Conservation (phyloP, 352 stramenopile genomes). For the Pythium dissimile region DNA sequence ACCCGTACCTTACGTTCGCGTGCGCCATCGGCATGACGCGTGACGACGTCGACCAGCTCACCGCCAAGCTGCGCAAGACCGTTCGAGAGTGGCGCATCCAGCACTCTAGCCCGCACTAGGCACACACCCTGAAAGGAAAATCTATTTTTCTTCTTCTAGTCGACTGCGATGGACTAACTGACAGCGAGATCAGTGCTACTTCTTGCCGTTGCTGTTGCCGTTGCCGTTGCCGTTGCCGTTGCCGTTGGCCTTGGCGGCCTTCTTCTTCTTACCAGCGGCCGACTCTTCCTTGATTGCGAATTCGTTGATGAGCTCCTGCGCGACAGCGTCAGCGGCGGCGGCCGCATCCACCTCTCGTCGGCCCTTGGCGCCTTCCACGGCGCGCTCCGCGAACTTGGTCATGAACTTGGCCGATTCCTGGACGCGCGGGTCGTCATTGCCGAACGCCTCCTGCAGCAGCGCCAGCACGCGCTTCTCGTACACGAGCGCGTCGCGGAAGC, state of each 20-base stretch:
- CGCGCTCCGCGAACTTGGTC: slow-evolving; percentile 82
- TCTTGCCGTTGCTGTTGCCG: too few relatives aligned
- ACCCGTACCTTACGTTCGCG: slow-evolving; percentile 96
- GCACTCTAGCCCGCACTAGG: slow-evolving; percentile 11
- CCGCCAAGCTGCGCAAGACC: slow-evolving; percentile 51
- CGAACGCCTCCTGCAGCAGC: slow-evolving; percentile 79
- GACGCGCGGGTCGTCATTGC: slow-evolving; percentile 76
- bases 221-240: too few relatives aligned
- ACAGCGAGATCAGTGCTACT: slow-evolving; percentile 61
- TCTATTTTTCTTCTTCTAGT: too few relatives aligned
- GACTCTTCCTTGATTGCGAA: slow-evolving; percentile 65
- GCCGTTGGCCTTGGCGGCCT: slow-evolving; percentile 43
- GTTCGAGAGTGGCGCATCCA: slow-evolving; percentile 28
- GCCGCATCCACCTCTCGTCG: slow-evolving; percentile 74
- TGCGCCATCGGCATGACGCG: slow-evolving; percentile 93
- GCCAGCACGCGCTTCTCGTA: slow-evolving; percentile 90
- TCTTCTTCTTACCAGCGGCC: slow-evolving; percentile 49
- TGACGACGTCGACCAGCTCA: slow-evolving; percentile 92
- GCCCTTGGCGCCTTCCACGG: slow-evolving; percentile 83
- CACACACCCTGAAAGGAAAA: background rate
- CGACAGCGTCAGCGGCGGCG: slow-evolving; percentile 69
- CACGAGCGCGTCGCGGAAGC: slow-evolving; percentile 81
- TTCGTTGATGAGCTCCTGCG: slow-evolving; percentile 70
- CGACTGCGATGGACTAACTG: too few relatives aligned
- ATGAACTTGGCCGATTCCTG: slow-evolving; percentile 83